Evolutionary conservation across 306 rosid species (phyloP).

Genomic region (Canavalia ensiformis): DNA sequence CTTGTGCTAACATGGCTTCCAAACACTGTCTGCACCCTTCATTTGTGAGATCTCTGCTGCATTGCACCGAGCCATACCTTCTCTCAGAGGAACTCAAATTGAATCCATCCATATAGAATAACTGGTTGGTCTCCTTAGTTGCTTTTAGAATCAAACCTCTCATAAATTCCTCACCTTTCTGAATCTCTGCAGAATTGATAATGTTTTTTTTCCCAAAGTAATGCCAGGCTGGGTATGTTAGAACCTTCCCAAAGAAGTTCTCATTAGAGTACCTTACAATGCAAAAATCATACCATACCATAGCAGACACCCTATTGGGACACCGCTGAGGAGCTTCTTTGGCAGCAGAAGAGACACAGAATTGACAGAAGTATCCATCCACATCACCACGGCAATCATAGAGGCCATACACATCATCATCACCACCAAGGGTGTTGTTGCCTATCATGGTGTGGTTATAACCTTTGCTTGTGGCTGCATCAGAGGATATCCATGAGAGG

Average conservation of each 20-base stretch:
- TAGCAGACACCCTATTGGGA: not conserved
- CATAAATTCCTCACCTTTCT: conserved; percentile 18
- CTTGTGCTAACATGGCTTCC: not conserved
- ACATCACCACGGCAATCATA: conserved; percentile 42
- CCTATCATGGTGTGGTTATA: conserved; percentile 6
- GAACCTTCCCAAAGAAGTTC: conserved; percentile 5
- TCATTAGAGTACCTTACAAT: conserved; percentile 4
- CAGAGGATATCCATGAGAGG: not conserved
- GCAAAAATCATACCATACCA: conserved; percentile 29
- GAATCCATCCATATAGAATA: not conserved
- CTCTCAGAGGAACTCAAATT: not conserved
- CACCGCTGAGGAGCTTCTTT: not conserved
- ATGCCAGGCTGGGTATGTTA: not conserved
- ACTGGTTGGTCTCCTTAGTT: not conserved
- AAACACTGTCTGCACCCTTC: not conserved
- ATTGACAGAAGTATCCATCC: conserved; percentile 19
- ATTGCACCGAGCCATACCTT: conserved; percentile 37
- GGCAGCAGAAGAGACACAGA: conserved; percentile 26
- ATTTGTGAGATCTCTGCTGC: conserved; percentile 12
- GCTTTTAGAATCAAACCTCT: conserved; percentile 29
- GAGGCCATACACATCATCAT: conserved; percentile 10
- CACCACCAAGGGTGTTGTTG: not conserved
- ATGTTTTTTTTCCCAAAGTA: not conserved
- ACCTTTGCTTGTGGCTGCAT: conserved; percentile 30
- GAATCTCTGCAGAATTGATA: not conserved